Evolutionary conservation across 2,329 filamentous ascomycete species (phyloP).

Genomic region (Calonectria pseudoturangicola): DNA sequence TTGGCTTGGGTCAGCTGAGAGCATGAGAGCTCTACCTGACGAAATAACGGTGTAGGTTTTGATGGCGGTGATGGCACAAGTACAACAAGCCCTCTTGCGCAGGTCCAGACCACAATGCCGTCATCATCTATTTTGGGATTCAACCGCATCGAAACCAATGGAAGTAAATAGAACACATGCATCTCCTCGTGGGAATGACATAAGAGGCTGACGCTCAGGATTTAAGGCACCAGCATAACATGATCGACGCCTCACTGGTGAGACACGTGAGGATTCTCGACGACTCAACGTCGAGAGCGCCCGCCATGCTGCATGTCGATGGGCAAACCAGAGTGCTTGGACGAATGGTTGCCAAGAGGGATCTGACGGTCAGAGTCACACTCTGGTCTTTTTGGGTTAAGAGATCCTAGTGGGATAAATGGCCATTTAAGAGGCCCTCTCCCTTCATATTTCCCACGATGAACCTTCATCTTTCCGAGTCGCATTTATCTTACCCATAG

Average conservation of each 20-base stretch:
- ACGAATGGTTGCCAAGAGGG: slow-evolving; percentile 15
- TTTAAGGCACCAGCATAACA: slow-evolving; percentile 25
- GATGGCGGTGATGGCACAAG: background rate
- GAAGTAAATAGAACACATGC: slow-evolving; percentile 17
- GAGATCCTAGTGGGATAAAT: background rate
- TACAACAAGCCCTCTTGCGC: background rate
- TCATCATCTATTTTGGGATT: slow-evolving; percentile 9
- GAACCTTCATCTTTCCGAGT: background rate
- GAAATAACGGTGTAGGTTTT: background rate
- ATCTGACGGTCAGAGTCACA: slow-evolving; percentile 6
- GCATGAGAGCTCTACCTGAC: background rate
- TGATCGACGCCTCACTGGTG: slow-evolving; percentile 18
- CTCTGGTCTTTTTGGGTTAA: background rate
- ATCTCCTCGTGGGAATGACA: background rate
- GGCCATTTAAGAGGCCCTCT: slow-evolving; percentile 12
- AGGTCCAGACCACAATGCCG: background rate
- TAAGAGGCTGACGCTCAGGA: slow-evolving; percentile 4
- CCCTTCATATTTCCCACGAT: background rate
- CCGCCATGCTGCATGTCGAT: slow-evolving; percentile 26
- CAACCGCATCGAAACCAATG: slow-evolving; percentile 9
- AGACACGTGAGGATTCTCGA: background rate
- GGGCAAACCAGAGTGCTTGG: slow-evolving; percentile 7
- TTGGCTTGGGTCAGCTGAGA: background rate
- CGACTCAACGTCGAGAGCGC: slow-evolving; percentile 15
- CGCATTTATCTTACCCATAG: background rate